Evolutionary conservation across 1,284 basidiomycete genomes (phyloP), one percentile per base, ranked within the genome.

Genomic region (Moniliella sp.): DNA sequence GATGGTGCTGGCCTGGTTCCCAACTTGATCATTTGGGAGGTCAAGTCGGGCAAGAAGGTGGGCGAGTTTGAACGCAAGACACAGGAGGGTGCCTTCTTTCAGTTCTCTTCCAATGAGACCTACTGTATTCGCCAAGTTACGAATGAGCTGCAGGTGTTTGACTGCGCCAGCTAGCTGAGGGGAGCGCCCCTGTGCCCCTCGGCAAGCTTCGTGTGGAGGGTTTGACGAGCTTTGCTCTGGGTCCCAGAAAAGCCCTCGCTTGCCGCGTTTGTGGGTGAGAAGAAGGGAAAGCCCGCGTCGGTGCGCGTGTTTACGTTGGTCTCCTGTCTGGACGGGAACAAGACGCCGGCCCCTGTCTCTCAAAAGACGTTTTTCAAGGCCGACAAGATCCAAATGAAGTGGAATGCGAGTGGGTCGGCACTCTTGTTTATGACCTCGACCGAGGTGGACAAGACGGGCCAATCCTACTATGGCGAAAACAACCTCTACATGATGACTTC

Each of bases 391-490:
- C 72, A 74, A 51, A 78, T 97, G 64, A 94, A 93, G 64, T 94
- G 88, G 88, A 94, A 94, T 63, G 73, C 73, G 11, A 72, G 84
- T 15, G 88, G 88, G 15, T 67, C 67, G 3, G 65, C 64, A 40
- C 61, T 57, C 10, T 67, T 97, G 35, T 71, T 94, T 43, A 65
- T 93, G 28, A 88, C 88, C 0, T 80, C 86, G 48, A 88, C 83
- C 4, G 91, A 97, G 48, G 84, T 94, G 36, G 88, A 97, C 62
- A 80, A 81, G 61, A 78, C 81, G 18, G 88, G 88, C 63, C 93
- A 82, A 69, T 86, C 77, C 50, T 97, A 97, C 64, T 97, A 94
- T 47, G 91, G 88, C 38, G 86, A 94, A 66, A 91, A 84, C 5
- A 81, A 83, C 43, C 66, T 97, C 16, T 94, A 91, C 63, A 70